Percentiles rank a stretch among this genome's conserved stretches.
These are phyloP conservation scores for Dalbergia cochinchinensis DNA, from an alignment of 306 rosid genomes.

Conservation along the genomic window DNA sequence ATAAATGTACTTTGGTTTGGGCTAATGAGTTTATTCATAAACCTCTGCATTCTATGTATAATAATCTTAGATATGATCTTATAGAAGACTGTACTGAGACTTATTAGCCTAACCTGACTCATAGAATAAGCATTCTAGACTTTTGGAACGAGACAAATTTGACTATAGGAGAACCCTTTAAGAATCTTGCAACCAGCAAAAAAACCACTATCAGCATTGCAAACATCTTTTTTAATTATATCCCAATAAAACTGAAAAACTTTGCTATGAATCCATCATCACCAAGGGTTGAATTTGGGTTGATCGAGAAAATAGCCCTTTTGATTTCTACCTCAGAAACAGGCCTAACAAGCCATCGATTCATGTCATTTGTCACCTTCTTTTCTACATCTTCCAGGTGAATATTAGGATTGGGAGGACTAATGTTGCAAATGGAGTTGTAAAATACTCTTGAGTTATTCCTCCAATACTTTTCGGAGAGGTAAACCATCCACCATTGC, in stretches of 20 bases:
- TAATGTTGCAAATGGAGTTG: background rate
- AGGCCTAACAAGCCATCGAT: background rate
- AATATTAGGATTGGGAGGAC: background rate
- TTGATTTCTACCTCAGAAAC: background rate
- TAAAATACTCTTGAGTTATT: background rate
- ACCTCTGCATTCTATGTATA: too few species aligned
- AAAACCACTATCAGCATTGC: too few species aligned
- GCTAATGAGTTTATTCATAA: too few species aligned
- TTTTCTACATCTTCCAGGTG: rapidly evolving
- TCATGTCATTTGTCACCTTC: background rate
- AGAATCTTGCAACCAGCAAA: too few species aligned
- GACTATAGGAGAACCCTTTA: too few species aligned
- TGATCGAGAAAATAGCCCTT: background rate
- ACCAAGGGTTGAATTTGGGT: background rate
- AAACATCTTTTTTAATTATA: too few species aligned
- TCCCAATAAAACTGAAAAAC: background rate
- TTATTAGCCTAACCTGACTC: too few species aligned
- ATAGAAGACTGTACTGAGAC: too few species aligned
- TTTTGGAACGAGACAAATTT: too few species aligned
- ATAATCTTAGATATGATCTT: too few species aligned
- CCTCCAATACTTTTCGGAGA: background rate
- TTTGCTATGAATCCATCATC: background rate
- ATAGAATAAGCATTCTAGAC: too few species aligned
- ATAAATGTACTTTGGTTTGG: too few species aligned
- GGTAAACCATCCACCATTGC: background rate